Evolutionary conservation across 140 eudicot genomes (phyloP), one percentile per base, ranked within the genome.

Genomic region (Artemisia princeps): DNA sequence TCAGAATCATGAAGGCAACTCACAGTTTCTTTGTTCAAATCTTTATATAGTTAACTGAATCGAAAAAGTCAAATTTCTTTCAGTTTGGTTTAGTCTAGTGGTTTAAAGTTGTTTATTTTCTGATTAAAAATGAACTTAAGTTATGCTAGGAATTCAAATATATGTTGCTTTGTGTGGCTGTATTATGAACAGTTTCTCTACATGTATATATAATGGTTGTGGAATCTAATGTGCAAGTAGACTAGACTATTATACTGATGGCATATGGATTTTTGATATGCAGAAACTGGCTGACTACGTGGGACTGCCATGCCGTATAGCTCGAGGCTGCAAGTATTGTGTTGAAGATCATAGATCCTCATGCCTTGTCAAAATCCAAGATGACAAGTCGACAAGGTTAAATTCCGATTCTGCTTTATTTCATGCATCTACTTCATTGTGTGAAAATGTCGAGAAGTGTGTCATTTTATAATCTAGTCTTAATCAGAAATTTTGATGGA

Each of bases 271-370:
- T 54, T 40, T 40, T 20, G 58, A 50, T 46, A 55, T 69, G 68
- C 85, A 91, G 97, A 87, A 81, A 77, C 76, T 91, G 80, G 97
- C 97, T 1, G 97, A 91, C 62, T 83, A 84, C 63, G 85, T 91
- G 66, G 97, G 97, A 61, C 81, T 91, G 50, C 97, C 97, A n/a
- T 91, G 97, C 64, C 87, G 97, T 24, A 83, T 91, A 64, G 97
- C 95, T 74, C 82, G 88, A 73, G 97, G 97, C 55, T 91, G 97
- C 86, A 87, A 80, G 82, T 91, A 83, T 69, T 91, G 97, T 71
- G 81, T 45, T 66, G 87, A 82, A 53, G 89, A 87, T 64, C 91
- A 91, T 75, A 76, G 87, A 76, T 85, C 97, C 46, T 91, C 97
- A 53, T 87, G 96, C 67, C 95, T 91, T 57, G 80, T 91, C 55